These are phyloP conservation scores for Trypanosoma rangeli DNA, from an alignment of 208 protist species.

Conservation along the genomic window DNA sequence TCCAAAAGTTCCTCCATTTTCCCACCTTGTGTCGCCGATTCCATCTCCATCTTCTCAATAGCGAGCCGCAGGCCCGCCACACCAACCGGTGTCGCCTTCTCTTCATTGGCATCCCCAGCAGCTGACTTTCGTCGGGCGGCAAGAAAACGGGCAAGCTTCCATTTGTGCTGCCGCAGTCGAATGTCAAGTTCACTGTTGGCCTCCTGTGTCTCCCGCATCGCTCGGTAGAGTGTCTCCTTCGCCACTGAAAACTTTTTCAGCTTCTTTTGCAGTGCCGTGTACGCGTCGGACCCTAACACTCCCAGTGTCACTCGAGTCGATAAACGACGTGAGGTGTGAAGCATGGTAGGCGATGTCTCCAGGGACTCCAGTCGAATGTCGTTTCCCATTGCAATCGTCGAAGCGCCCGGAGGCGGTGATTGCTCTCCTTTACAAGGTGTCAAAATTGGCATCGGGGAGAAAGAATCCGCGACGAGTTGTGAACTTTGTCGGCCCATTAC, in stretches of 20 bases:
- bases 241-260: constrained; percentile 52
- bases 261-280: constrained; percentile 53
- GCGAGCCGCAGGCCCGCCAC: constrained; percentile 59
- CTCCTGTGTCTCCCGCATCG: constrained; percentile 69
- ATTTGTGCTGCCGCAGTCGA: constrained; percentile 65
- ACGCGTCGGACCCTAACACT: constrained; percentile 28
- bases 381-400: neutral
- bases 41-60: constrained; percentile 52
- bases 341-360: neutral
- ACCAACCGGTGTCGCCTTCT: constrained; percentile 39
- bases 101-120: neutral
- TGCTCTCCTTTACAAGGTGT: neutral
- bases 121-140: constrained; percentile 28
- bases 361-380: neutral
- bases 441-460: neutral
- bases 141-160: constrained; percentile 73
- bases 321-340: neutral
- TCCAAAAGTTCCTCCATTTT: constrained; percentile 36
- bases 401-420: neutral
- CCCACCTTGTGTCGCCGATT: constrained; percentile 34
- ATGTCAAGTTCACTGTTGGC: constrained; percentile 54
- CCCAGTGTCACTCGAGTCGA: constrained; percentile 16
- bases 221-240: constrained; percentile 72
- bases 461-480: neutral
- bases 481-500: neutral